Conservation (phyloP, 2,329 filamentous ascomycete genomes). For the Talaromyces sp. region DNA sequence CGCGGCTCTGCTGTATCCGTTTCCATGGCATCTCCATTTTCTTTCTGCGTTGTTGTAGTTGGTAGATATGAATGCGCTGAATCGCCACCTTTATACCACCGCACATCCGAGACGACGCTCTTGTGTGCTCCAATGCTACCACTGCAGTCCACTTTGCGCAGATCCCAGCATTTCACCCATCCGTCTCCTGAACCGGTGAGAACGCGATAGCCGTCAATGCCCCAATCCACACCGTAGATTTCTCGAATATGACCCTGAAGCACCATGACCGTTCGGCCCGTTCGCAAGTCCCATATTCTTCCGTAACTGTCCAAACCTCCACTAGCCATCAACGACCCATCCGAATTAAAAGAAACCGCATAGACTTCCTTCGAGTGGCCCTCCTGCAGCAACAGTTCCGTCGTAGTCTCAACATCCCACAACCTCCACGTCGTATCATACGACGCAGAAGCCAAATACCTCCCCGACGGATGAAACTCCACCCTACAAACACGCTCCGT, state of each 20-base stretch:
- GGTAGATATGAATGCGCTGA: conserved; percentile 64
- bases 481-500: conserved; percentile 83
- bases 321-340: conserved; percentile 85
- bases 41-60: conserved; percentile 63
- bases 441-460: conserved; percentile 86
- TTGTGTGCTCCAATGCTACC: conserved; percentile 88
- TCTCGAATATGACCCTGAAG: conserved; percentile 90
- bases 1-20: conserved; percentile 58
- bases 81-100: conserved; percentile 89
- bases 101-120: conserved; percentile 85
- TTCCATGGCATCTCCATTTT: conserved; percentile 58
- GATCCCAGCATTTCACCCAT: conserved; percentile 97
- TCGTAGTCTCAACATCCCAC: conserved; percentile 86
- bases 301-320: conserved; percentile 95
- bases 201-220: conserved; percentile 83
- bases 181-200: conserved; percentile 91
- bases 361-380: conserved; percentile 94
- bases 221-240: conserved; percentile 92
- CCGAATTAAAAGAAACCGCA: conserved; percentile 81
- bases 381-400: conserved; percentile 84
- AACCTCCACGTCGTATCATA: conserved; percentile 96
- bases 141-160: conserved; percentile 79
- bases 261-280: conserved; percentile 92
- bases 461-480: conserved; percentile 90
- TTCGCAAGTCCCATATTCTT: conserved; percentile 90